phyloP scores from a whole-genome alignment of 257 asterid genomes.

The Jasminum sambac region DNA sequence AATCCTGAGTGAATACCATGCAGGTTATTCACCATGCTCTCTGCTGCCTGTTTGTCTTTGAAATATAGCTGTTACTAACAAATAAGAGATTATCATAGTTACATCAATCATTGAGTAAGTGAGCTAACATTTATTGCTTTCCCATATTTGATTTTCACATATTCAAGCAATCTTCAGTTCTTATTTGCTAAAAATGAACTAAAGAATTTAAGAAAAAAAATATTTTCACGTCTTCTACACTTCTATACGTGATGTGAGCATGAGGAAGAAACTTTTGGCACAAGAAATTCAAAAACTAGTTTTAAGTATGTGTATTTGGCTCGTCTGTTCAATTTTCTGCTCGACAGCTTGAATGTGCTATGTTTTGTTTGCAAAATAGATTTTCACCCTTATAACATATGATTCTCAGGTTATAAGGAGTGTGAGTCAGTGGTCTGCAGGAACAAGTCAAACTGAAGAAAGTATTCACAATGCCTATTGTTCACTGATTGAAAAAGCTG shows the following conservation, averaged over 20 bases:
- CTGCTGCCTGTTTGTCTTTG: slow-evolving; percentile 21
- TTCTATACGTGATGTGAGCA: slow-evolving; percentile 10
- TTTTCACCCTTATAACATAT: slow-evolving; percentile 27
- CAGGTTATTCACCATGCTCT: slow-evolving; percentile 1
- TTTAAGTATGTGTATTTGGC: slow-evolving; percentile 2
- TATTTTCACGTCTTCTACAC: slow-evolving; percentile 14
- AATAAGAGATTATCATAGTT: neutral
- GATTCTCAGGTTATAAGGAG: slow-evolving; percentile 77
- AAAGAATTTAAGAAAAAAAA: slow-evolving; percentile 18
- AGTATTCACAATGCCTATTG: slow-evolving; percentile 93
- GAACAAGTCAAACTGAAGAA: slow-evolving; percentile 92
- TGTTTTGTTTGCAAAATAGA: slow-evolving; percentile 23
- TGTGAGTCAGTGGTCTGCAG: slow-evolving; percentile 99
- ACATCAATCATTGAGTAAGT: neutral
- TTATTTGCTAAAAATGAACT: neutral
- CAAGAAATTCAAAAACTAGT: slow-evolving; percentile 8
- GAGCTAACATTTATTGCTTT: neutral
- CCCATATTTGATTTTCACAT: neutral
- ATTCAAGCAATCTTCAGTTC: neutral
- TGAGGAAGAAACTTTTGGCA: slow-evolving; percentile 14
- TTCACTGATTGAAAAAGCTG: slow-evolving; percentile 90
- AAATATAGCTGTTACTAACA: neutral
- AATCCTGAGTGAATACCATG: neutral
- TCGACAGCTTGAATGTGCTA: slow-evolving; percentile 19
- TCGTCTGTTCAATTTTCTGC: slow-evolving; percentile 12